Percentiles rank a stretch among this genome's conserved stretches.
Conservation (phyloP, 176 grass and related monocot genomes). For the Puya raimondii region DNA sequence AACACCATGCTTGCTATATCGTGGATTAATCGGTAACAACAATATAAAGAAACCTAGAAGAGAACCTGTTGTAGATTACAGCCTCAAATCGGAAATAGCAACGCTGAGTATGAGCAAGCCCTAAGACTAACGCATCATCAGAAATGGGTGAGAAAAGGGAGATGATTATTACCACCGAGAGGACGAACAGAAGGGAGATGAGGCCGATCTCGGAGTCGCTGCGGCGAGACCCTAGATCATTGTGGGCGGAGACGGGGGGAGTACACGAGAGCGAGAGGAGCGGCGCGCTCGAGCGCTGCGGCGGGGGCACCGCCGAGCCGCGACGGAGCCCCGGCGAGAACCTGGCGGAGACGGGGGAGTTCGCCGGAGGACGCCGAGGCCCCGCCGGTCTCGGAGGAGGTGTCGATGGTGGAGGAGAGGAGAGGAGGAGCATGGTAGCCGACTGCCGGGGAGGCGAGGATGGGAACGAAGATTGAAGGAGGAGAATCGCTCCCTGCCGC, state of each 20-base stretch:
- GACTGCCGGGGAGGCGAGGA: background rate
- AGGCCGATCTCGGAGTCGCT: constrained; percentile 1
- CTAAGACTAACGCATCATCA: background rate
- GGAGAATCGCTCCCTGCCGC: too few species aligned
- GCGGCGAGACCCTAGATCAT: constrained; percentile 7
- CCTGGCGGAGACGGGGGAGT: background rate
- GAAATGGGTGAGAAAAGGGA: background rate
- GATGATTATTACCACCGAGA: constrained; percentile 2
- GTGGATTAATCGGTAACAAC: too few species aligned
- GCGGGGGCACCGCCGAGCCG: background rate
- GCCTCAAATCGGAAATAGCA: background rate
- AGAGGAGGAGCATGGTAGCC: background rate
- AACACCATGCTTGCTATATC: too few species aligned
- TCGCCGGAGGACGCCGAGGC: background rate
- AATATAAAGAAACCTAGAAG: too few species aligned
- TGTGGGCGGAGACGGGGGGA: background rate
- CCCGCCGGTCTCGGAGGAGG: background rate
- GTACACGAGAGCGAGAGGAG: background rate
- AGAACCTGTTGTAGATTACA: too few species aligned
- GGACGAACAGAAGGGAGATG: constrained; percentile 9
- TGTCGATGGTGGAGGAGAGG: background rate
- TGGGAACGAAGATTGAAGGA: background rate
- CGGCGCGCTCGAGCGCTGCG: background rate
- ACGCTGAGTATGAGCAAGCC: background rate
- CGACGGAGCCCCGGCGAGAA: background rate